Base-by-base conservation (phyloP, 768 basidiomycete genomes). In the Russula compacta region DNA sequence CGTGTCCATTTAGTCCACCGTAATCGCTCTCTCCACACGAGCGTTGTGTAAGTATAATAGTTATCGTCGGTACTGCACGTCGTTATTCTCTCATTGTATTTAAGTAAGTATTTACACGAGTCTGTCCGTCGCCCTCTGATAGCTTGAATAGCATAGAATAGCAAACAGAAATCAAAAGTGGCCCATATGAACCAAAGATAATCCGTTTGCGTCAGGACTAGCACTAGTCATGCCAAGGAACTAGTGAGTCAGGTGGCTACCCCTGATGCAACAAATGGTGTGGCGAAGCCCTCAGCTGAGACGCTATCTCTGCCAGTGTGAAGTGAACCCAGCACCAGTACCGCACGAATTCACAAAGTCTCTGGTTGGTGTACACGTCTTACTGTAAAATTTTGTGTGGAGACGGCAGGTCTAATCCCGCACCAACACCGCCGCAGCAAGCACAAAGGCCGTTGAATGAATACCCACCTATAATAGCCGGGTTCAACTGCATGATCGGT, bases 41-140 rank as follows among this genome's bases (percentile, higher is more conserved):
- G 60, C 60, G 60, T 17, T 14, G 49, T 57, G 56, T 61, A 29
- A 61, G 19, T 21, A 61, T 61, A 57, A 57, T 39, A 33, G 15
- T 29, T 47, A 40, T 50, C 51, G 32, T 44, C 39, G 15, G 35
- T 56, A 61, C 48, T 38, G 21, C 42, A 33, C 54, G 43, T 56
- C 48, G 29, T 49, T 24, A 40, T 47, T 52, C 56, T 19, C 51
- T 39, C 49, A 53, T 47, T 61, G 56, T 53, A 61, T 52, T 57
- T 49, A 52, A 8, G 36, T 52, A 46, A 44, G 38, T 61, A 61
- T 61, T 56, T 39, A 52, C 56, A 53, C 6, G 21, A 56, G 38
- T 35, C 50, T 36, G 19, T 50, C 15, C 24, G 43, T 49, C 38
- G n/a, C n/a, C 32, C 35, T 51, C 35, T 42, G 35, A 50, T 50